Conservation (phyloP, 345 rosid genomes). For the Eucalyptus lansdowneana region DNA sequence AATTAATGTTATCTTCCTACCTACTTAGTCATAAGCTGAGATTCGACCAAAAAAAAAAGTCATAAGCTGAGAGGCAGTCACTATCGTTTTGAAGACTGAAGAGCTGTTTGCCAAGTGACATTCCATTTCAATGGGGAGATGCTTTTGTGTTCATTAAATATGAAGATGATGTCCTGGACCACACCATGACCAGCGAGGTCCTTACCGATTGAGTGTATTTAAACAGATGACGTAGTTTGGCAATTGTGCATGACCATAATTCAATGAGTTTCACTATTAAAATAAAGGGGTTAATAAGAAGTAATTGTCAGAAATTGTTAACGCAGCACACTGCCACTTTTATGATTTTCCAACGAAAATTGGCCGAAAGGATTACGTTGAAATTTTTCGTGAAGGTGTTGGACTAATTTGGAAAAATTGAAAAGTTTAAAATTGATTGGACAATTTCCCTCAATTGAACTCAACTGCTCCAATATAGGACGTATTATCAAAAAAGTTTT, state of each 20-base stretch:
- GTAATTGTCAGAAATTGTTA: neutral
- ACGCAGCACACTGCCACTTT: too few species aligned
- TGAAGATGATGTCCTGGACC: neutral
- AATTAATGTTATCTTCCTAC: neutral
- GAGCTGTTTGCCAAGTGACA: neutral
- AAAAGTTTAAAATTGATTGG: neutral
- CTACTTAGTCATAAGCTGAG: neutral
- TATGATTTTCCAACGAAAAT: neutral
- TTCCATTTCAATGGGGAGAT: neutral
- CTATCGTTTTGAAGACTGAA: neutral
- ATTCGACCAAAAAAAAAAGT: too few species aligned
- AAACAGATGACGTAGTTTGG: neutral
- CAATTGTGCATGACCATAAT: neutral
- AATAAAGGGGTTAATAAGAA: neutral
- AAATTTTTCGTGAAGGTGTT: neutral
- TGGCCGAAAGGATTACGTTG: accelerated
- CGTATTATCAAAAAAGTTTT: too few species aligned
- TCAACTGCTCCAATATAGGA: neutral
- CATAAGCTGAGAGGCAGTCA: too few species aligned
- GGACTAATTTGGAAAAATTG: neutral
- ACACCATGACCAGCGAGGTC: neutral
- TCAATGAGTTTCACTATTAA: too few species aligned
- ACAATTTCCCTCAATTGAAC: neutral
- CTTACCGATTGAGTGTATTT: neutral
- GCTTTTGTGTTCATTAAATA: neutral